Conservation (phyloP, 768 basidiomycete species). For the Boletus tomentosulus region DNA sequence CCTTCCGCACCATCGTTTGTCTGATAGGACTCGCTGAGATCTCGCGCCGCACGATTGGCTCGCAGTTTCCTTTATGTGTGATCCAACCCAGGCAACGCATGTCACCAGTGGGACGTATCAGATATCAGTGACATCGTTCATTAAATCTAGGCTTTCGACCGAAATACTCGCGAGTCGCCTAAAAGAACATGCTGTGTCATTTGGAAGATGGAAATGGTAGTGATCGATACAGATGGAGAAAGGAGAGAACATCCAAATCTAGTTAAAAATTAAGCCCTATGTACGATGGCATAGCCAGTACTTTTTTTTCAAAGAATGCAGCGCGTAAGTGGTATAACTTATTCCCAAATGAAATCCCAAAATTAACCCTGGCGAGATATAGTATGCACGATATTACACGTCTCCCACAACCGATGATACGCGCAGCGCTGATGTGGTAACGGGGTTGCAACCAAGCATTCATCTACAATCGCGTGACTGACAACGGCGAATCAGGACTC, state of each 20-base stretch:
- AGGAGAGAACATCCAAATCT: conserved; percentile 3
- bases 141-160: conserved; percentile 13
- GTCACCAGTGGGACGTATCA: conserved; percentile 5
- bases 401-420: conserved; percentile 15
- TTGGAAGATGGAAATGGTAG: conserved; percentile 8
- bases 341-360: conserved; percentile 18
- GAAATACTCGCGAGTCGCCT: not conserved
- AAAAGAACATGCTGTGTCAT: conserved; percentile 4
- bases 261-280: conserved; percentile 9
- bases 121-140: conserved; percentile 7
- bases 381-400: conserved; percentile 14
- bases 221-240: conserved; percentile 14
- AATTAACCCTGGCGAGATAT: conserved; percentile 24
- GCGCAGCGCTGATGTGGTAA: conserved; percentile 22
- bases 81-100: not conserved
- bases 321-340: conserved; percentile 25
- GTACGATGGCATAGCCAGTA: conserved; percentile 18
- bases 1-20: conserved; percentile 2
- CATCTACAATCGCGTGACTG: conserved; percentile 31
- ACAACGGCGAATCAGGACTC: conserved; percentile 11
- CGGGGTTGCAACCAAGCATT: conserved; percentile 8
- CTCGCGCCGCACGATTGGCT: conserved; percentile 16
- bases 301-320: conserved; percentile 18
- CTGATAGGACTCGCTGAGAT: conserved; percentile 24
- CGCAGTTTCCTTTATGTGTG: not conserved